phyloP scores from a whole-genome alignment of 176 grass and related monocot genomes.

The Oryza glumipatula region DNA sequence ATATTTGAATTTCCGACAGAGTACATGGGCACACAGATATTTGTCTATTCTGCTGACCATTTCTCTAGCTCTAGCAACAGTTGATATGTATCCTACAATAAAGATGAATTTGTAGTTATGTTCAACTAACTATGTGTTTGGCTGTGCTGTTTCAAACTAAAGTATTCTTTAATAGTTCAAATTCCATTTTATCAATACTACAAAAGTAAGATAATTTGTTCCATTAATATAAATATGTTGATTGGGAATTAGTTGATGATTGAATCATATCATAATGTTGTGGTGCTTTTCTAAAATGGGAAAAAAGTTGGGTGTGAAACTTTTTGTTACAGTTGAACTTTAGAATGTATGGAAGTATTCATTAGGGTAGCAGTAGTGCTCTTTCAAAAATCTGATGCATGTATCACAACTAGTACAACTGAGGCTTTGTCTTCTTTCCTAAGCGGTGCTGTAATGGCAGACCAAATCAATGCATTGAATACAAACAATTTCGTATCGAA shows the following conservation, averaged over 20 bases:
- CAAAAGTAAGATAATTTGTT: not conserved
- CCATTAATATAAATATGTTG: not conserved
- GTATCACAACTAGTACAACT: not conserved
- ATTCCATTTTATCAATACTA: not conserved
- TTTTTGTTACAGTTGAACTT: conserved; percentile 1
- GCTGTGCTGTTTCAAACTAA: not conserved
- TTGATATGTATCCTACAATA: not conserved
- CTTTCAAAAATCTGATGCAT: not conserved
- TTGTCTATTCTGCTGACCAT: not conserved
- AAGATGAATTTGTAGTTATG: not conserved
- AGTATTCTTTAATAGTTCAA: not conserved
- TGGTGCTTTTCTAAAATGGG: not conserved
- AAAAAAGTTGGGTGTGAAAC: not conserved
- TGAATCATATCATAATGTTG: conserved; percentile 6
- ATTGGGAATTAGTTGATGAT: conserved; percentile 12
- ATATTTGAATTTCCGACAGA: not conserved
- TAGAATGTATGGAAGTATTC: not conserved
- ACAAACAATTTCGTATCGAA: not conserved
- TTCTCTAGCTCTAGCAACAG: not conserved
- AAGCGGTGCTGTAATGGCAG: not conserved
- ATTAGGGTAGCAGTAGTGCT: not conserved
- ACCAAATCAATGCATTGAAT: not conserved
- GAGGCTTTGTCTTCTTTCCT: not conserved
- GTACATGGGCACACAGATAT: not conserved
- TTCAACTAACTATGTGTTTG: not conserved